phyloP scores from a whole-genome alignment of 495 filamentous ascomycete species.

The Margaritispora aquatica region DNA sequence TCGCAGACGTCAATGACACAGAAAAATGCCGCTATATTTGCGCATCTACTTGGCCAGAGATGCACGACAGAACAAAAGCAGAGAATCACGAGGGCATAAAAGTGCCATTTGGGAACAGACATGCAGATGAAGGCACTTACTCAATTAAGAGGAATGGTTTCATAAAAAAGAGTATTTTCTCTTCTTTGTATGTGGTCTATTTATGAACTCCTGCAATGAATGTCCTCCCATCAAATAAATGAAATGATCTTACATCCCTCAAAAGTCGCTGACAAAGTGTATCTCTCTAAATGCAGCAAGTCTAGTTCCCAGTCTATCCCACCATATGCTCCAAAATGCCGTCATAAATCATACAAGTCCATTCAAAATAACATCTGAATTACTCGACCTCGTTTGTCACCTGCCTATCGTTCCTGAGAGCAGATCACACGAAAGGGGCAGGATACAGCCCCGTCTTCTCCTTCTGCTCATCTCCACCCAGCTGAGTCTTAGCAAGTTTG shows the following conservation, averaged over 20 bases:
- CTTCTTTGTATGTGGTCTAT: background rate
- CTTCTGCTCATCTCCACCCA: constrained; percentile 12
- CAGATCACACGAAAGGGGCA: constrained; percentile 8
- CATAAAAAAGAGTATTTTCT: no score
- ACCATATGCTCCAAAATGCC: background rate
- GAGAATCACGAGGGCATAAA: no score
- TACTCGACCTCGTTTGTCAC: no score
- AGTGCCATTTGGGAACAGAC: no score
- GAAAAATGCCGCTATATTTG: no score
- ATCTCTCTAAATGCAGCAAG: background rate
- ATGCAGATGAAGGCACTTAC: no score
- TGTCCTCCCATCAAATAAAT: background rate
- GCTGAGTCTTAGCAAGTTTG: constrained; percentile 4
- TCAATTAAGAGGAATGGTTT: no score
- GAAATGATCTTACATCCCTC: background rate
- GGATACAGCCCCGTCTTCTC: constrained; percentile 4
- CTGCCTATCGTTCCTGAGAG: no score
- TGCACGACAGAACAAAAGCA: no score
- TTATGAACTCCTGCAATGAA: background rate
- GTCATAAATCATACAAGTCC: background rate
- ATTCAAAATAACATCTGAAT: no score
- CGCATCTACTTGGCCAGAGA: no score
- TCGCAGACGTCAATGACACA: no score
- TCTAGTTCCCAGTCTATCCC: background rate
- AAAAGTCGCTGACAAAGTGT: background rate